A percentile compares a stretch with the other conserved stretches of the same genome.
phyloP scores from a whole-genome alignment of 257 asterid species.

The Solanum boliviense region DNA sequence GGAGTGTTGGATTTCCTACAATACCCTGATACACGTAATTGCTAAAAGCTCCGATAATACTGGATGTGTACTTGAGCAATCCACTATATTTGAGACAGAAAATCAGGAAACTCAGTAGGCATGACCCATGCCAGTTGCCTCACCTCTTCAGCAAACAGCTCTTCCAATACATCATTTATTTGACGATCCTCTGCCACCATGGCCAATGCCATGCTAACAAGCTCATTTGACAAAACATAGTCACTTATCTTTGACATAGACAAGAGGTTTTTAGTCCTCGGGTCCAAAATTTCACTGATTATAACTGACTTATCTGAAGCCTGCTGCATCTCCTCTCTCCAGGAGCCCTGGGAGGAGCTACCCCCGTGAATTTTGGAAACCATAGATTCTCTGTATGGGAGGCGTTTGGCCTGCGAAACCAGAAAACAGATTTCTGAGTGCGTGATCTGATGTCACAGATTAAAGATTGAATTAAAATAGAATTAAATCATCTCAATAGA shows the following conservation, averaged over 20 bases:
- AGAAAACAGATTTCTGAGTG: conserved; percentile 2
- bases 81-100: background rate
- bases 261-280: conserved; percentile 76
- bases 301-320: conserved; percentile 85
- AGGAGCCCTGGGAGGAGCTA: conserved; percentile 79
- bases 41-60: background rate
- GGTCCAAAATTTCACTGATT: conserved; percentile 90
- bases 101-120: background rate
- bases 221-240: conserved; percentile 82
- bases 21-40: background rate
- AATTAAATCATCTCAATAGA: background rate
- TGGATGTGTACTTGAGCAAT: background rate
- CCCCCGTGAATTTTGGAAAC: conserved; percentile 48
- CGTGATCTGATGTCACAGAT: background rate
- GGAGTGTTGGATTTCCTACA: background rate
- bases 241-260: conserved; percentile 89
- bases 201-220: conserved; percentile 90
- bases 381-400: conserved; percentile 65
- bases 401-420: conserved; percentile 78
- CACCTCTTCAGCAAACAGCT: conserved; percentile 95
- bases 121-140: background rate
- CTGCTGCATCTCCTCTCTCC: conserved; percentile 98
- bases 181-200: conserved; percentile 96
- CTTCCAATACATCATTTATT: conserved; percentile 77
- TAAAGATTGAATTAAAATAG: background rate